Base-by-base conservation (phyloP, 805 yeast species). In the Blastobotrys attinorum region DNA sequence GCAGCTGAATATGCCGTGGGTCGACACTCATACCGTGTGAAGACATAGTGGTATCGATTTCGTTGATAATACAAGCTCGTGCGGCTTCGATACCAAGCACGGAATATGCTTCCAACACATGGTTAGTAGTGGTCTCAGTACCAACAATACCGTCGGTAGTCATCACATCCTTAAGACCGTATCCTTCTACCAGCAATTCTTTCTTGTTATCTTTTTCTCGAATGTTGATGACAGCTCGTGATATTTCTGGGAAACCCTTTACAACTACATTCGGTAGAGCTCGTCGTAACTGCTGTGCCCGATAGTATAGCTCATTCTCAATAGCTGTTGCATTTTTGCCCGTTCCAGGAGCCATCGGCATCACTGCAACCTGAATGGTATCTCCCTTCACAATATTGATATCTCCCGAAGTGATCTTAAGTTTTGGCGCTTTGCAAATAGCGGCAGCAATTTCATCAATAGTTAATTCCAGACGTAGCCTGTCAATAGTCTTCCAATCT, bases 1-100 rank as follows among this genome's bases (percentile, higher is more conserved):
- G 70, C 38, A 92, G 71, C 69, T 92, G 97, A 62, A 94, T 89
- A 64, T 92, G 99, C 72, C 99, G 95, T 48, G 97, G 98, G 72
- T 92, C 99, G 40, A 92, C 97, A 63, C 95, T 86, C 98, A 92
- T 92, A 66, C 99, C 99, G 71, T 92, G 98, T 66, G 88, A 87
- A 61, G 95, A 81, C 99, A 92, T 92, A 44, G 98, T 92, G 61
- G 88, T 88, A 60, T 85, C 95, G 64, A 92, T 92, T 69, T 92
- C 99, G 50, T 79, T 79, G 60, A 92, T 83, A 61, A 92, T 92
- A 54, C 95, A 82, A 0, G 87, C 69, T 62, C 99, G 76, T 1
- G 98, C 98, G 1, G 99, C 99, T 64, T 92, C 99, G 51, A 92
- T 94, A 58, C 99, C 99, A 49, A 92, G 70, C 3, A 90, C 97